Percentiles rank a stretch among this genome's conserved stretches.
phyloP scores from a whole-genome alignment of 768 basidiomycete genomes.

The Lentinula raphanica region DNA sequence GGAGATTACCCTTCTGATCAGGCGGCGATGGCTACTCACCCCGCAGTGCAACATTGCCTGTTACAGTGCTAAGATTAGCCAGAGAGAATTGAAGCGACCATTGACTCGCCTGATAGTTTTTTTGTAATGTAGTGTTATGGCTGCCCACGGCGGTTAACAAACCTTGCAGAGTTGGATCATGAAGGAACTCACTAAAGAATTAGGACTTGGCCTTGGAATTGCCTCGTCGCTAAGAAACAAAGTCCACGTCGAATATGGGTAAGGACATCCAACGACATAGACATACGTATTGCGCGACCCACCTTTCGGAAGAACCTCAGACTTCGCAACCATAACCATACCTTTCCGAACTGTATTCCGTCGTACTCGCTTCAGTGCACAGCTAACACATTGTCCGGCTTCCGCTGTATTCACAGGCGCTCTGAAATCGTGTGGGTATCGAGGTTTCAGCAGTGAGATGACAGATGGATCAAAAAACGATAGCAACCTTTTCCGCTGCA shows the following conservation, averaged over 20 bases:
- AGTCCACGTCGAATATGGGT: neutral
- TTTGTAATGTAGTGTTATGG: conserved; percentile 90
- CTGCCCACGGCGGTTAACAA: conserved; percentile 30
- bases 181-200: conserved; percentile 74
- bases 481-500: conserved; percentile 85
- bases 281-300: conserved; percentile 11
- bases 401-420: conserved; percentile 81
- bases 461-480: neutral
- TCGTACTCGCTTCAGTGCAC: conserved; percentile 87
- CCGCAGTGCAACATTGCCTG: conserved; percentile 94
- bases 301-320: conserved; percentile 77
- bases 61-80: neutral
- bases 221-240: conserved; percentile 52
- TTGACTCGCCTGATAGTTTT: conserved; percentile 69
- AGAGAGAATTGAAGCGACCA: conserved; percentile 2
- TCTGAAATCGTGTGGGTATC: too few relatives aligned
- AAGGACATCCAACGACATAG: neutral
- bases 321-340: conserved; percentile 85
- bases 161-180: neutral
- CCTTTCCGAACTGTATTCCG: conserved; percentile 84
- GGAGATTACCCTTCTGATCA: neutral
- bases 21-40: too few relatives aligned
- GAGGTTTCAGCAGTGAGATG: neutral
- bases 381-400: conserved; percentile 92
- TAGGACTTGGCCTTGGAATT: conserved; percentile 91